These are phyloP conservation scores for Halenospora varia DNA, from an alignment of 495 filamentous ascomycete species.

Conservation along the genomic window DNA sequence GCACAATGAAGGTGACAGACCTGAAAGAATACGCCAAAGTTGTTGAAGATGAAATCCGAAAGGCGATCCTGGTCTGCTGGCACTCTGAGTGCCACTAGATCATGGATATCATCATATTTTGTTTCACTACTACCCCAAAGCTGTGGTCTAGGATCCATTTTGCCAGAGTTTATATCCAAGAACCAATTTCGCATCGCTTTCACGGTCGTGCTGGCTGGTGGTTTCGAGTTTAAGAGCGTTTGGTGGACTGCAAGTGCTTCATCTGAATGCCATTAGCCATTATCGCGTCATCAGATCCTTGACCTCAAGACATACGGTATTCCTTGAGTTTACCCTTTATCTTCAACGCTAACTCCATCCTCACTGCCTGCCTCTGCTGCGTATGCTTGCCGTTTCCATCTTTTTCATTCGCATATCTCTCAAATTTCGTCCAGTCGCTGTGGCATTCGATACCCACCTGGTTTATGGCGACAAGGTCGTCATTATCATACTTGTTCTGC, in stretches of 20 bases:
- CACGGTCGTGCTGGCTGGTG: not conserved
- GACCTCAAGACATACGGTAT: constrained; percentile 4
- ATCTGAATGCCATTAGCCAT: not conserved
- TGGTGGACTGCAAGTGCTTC: constrained; percentile 8
- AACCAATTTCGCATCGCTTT: constrained; percentile 12
- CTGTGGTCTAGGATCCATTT: not conserved
- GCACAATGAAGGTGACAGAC: too few species aligned
- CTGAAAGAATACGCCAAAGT: constrained; percentile 14
- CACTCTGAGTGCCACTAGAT: constrained; percentile 9
- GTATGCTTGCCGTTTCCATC: too few species aligned
- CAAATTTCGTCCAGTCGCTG: not conserved
- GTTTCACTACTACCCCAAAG: constrained; percentile 12
- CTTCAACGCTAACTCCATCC: constrained; percentile 4
- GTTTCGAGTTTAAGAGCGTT: not conserved
- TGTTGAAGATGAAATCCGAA: constrained; percentile 9
- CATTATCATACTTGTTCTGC: constrained; percentile 1
- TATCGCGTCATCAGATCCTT: not conserved
- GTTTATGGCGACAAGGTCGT: not conserved
- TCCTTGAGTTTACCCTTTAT: constrained; percentile 8
- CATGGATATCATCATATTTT: constrained; percentile 6
- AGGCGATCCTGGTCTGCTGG: constrained; percentile 13
- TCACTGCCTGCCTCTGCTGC: not conserved
- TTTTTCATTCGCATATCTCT: not conserved
- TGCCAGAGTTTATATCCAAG: constrained; percentile 1
- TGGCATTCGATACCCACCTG: not conserved